Base-by-base conservation (phyloP, 352 stramenopile genomes). In the Pythium diclinum region DNA sequence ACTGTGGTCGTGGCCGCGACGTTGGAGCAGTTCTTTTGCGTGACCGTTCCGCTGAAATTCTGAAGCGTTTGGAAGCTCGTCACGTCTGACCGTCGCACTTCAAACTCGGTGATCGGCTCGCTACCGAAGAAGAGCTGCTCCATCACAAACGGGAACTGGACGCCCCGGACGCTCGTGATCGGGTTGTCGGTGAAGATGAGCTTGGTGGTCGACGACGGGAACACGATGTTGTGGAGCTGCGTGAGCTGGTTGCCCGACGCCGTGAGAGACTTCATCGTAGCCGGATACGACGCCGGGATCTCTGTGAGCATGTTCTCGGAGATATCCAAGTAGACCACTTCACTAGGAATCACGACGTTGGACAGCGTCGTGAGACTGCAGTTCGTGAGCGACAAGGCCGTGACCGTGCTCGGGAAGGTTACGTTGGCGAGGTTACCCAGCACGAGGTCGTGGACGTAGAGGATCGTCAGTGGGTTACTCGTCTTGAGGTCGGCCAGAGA, bases 361-460 rank as follows among this genome's bases (percentile, higher is more conserved):
- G 42, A 48, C 25, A 67, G 55, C 46, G 49, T 61, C 17, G 67
- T 62, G 38, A 73, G 61, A 23, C 44, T 68, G 56, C 66, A 73
- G 66, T 73, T 73, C 60, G 59, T 61, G 28, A 73, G 44, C 47
- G 66, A 73, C 21, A 73, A 49, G 25, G 63, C 58, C 49, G 75
- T 64, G 52, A 90, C 63, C 2, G 68, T 78, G 52, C 74, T 58
- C 0, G 80, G 77, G 33, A 92, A 81, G 6, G 47, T 74, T 3
- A 72, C 74, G 58, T 73, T 76, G 0, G 79, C 51, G 33, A 92
- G 44, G 28, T 76, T 76, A 19, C 65, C 46, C 25, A 92, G 62
- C 38, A 73, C 47, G 34, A 90, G 65, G 65, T 92, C 78, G 74
- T 91, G 81, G 17, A 87, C 75, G 65, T 89, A 92, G 19, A 92